These are phyloP conservation scores for Lathyrus sativus DNA, from an alignment of 306 rosid genomes.

Conservation along the genomic window DNA sequence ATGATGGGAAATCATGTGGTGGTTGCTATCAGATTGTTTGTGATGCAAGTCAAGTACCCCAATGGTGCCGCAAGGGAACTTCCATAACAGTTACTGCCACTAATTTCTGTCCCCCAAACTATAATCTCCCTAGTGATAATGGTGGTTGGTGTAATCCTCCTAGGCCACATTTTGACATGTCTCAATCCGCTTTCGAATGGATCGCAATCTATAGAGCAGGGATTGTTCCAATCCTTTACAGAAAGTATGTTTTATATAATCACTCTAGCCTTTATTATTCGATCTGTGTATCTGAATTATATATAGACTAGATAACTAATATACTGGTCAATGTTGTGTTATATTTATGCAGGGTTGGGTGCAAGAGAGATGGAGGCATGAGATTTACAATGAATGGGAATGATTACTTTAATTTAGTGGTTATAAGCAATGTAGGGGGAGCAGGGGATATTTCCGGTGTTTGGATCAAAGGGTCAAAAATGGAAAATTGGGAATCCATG, in stretches of 20 bases:
- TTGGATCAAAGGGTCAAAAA: constrained; percentile 62
- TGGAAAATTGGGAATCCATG: constrained; percentile 56
- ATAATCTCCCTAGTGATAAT: constrained; percentile 47
- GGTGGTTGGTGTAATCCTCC: constrained; percentile 82
- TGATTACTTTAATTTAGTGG: constrained; percentile 55
- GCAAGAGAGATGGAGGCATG: constrained; percentile 55
- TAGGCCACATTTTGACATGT: constrained; percentile 65
- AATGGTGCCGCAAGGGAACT: constrained; percentile 64
- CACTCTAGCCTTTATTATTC: too few relatives aligned
- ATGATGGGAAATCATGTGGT: constrained; percentile 66
- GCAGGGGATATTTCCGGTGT: constrained; percentile 53
- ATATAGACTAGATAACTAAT: not conserved
- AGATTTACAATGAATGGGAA: constrained; percentile 56
- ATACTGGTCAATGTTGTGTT: constrained; percentile 4
- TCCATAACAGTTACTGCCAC: constrained; percentile 67
- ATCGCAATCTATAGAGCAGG: constrained; percentile 64
- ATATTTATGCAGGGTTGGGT: constrained; percentile 47
- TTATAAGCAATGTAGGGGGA: constrained; percentile 57
- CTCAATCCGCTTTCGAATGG: constrained; percentile 56
- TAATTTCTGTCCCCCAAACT: constrained; percentile 74
- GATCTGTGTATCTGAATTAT: too few relatives aligned
- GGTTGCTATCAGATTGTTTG: constrained; percentile 71
- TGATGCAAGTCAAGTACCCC: constrained; percentile 45
- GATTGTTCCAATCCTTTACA: constrained; percentile 50
- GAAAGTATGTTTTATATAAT: constrained; percentile 41